A percentile compares a stretch with the other conserved stretches of the same genome.
phyloP scores from a whole-genome alignment of 176 grass and related monocot genomes.

The Elymus sibiricus region DNA sequence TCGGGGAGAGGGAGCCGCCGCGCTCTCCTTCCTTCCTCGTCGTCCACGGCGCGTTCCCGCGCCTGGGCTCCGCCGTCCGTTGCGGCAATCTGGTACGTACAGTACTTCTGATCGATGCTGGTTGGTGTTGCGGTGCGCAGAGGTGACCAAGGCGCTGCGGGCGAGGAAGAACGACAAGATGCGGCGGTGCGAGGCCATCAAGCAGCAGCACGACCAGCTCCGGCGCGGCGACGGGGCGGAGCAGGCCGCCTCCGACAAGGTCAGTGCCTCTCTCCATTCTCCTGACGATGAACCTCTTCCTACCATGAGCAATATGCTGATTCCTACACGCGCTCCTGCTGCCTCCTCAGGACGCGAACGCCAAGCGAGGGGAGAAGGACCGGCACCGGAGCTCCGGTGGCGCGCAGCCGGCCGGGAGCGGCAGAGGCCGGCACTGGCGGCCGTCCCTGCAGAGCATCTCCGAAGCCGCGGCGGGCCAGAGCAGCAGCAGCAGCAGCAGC shows the following conservation, averaged over 20 bases:
- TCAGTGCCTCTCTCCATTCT: background rate
- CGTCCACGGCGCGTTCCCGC: background rate
- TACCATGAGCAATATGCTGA: background rate
- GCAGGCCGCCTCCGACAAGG: slow-evolving; percentile 24
- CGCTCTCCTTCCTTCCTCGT: background rate
- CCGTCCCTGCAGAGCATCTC: slow-evolving; percentile 90
- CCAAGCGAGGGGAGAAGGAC: slow-evolving; percentile 54
- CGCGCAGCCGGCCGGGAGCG: background rate
- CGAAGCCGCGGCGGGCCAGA: slow-evolving; percentile 50
- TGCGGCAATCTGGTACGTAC: background rate
- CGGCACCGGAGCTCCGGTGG: slow-evolving; percentile 42
- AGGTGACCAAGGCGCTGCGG: slow-evolving; percentile 81
- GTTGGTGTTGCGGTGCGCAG: slow-evolving; percentile 24
- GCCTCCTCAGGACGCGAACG: slow-evolving; percentile 40
- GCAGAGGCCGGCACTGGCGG: slow-evolving; percentile 66
- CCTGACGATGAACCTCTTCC: background rate
- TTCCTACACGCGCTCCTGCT: background rate
- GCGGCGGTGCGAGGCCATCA: slow-evolving; percentile 68
- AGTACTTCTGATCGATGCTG: background rate
- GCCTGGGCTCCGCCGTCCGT: background rate
- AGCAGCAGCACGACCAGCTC: slow-evolving; percentile 54
- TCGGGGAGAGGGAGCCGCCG: no score
- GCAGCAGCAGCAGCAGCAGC: slow-evolving; percentile 11
- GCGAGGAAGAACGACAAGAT: slow-evolving; percentile 87
- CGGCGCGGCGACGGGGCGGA: slow-evolving; percentile 24